phyloP scores from a whole-genome alignment of 148 eudicot species.

The Rhododendron molle region DNA sequence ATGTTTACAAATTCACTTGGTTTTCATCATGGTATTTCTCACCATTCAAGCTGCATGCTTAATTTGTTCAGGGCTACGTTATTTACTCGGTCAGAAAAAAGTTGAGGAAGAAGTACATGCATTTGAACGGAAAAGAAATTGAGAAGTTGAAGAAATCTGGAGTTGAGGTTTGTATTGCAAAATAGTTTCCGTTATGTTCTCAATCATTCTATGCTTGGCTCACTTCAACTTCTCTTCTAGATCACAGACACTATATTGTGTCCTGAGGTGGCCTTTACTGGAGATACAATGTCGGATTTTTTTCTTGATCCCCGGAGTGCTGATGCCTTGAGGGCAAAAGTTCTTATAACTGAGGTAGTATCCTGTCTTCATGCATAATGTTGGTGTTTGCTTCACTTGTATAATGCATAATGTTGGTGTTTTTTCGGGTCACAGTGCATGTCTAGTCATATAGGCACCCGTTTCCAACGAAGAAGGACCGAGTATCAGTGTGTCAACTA shows the following conservation, averaged over 20 bases:
- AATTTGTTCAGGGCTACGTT: conserved; percentile 67
- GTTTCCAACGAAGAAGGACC: background rate
- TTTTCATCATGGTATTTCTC: conserved; percentile 5
- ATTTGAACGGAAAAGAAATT: conserved; percentile 81
- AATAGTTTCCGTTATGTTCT: background rate
- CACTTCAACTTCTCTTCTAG: conserved; percentile 35
- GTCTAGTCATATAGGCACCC: background rate
- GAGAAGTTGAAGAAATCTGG: conserved; percentile 95
- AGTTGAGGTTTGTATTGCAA: conserved; percentile 49
- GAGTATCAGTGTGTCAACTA: background rate
- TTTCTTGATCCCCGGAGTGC: conserved; percentile 84
- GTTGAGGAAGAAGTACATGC: conserved; percentile 77
- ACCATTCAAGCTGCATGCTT: conserved; percentile 1
- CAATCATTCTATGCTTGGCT: conserved; percentile 10
- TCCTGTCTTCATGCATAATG: conserved; percentile 7
- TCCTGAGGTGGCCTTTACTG: conserved; percentile 96
- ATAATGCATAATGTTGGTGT: background rate
- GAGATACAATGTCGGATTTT: conserved; percentile 88
- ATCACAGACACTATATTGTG: conserved; percentile 79
- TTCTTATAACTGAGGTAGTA: conserved; percentile 85
- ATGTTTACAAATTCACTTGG: background rate
- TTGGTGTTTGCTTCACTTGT: background rate
- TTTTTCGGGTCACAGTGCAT: background rate
- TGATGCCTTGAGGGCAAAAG: conserved; percentile 86
- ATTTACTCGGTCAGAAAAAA: conserved; percentile 85